Evolutionary conservation across 495 filamentous ascomycete species (phyloP), one percentile per base, ranked within the genome.

Genomic region (Trichoderma virens): DNA sequence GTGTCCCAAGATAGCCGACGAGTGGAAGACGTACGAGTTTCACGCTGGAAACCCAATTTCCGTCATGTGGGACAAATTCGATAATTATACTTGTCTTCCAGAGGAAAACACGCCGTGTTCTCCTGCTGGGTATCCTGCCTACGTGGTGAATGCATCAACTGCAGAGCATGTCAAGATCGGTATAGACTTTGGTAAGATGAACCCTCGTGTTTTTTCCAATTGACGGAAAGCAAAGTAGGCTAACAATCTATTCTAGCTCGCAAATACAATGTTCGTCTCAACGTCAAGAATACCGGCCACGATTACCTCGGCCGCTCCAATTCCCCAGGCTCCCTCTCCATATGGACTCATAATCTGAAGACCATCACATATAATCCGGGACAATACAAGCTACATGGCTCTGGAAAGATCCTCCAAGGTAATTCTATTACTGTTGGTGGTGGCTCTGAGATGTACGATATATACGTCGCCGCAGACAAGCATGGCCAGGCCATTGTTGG

Each of bases 241-340:
- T 27, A 60, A 2, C 14, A 30, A 23, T 27, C 23, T 20, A 9
- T 25, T 59, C 35, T 25, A 79, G 80, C 80, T 27, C 75, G 70
- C 23, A 66, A 77, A 47, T 71, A 86, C 56, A 83, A 85, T 61
- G 79, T 90, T 64, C 77, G 87, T 28, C 67, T 90, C 11, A 72
- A 88, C 38, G 76, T 91, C 47, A 85, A 85, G 56, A 86, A 83
- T 62, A 85, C 83, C 0, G 87, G 87, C 4, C 85, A 86, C 71
- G 85, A 85, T 64, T 79, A 79, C 69, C 71, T 81, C 31, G 85
- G 84, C 64, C 80, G 83, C 66, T 86, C 73, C 1, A 67, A 67
- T n/a, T 78, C 77, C 0, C 74, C 79, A 9, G 77, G 81, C 35
- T 79, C 82, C 2, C 71, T 85, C 35, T 80, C 78, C 6, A 82